These are phyloP conservation scores for Hirsutella rhossiliensis DNA, from an alignment of 2,329 filamentous ascomycete species.

Conservation along the genomic window DNA sequence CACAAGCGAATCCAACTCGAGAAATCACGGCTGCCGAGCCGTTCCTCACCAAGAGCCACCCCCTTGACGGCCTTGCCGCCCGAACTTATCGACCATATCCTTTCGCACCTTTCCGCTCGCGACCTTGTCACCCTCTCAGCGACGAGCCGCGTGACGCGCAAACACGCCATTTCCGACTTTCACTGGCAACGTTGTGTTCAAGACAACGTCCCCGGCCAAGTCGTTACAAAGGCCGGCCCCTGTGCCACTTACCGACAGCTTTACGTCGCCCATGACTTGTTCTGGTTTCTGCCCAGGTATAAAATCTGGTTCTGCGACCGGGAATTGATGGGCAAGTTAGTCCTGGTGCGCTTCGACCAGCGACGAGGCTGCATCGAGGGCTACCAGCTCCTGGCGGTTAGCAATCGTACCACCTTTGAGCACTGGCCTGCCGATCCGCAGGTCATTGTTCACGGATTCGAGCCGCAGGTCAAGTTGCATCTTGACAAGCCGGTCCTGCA, in stretches of 20 bases:
- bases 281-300: slow-evolving; percentile 72
- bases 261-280: slow-evolving; percentile 61
- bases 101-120: slow-evolving; percentile 50
- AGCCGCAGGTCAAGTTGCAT: slow-evolving; percentile 59
- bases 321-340: slow-evolving; percentile 59
- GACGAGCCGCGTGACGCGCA: slow-evolving; percentile 49
- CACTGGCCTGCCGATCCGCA: slow-evolving; percentile 53
- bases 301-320: slow-evolving; percentile 81
- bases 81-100: slow-evolving; percentile 64
- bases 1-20: too few species aligned
- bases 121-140: slow-evolving; percentile 50
- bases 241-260: slow-evolving; percentile 56
- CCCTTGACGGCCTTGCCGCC: slow-evolving; percentile 49
- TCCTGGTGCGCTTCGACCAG: slow-evolving; percentile 67
- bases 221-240: slow-evolving; percentile 42
- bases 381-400: slow-evolving; percentile 60
- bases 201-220: slow-evolving; percentile 46
- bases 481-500: slow-evolving; percentile 61
- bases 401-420: slow-evolving; percentile 39
- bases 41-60: slow-evolving; percentile 4
- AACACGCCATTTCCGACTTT: slow-evolving; percentile 50
- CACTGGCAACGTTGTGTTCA: slow-evolving; percentile 65
- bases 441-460: slow-evolving; percentile 61
- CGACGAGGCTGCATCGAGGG: slow-evolving; percentile 66
- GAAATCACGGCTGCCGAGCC: too few species aligned